Percentiles rank a stretch among this genome's conserved stretches.
phyloP scores from a whole-genome alignment of 352 stramenopile species.

The Thalassiosira hispida region DNA sequence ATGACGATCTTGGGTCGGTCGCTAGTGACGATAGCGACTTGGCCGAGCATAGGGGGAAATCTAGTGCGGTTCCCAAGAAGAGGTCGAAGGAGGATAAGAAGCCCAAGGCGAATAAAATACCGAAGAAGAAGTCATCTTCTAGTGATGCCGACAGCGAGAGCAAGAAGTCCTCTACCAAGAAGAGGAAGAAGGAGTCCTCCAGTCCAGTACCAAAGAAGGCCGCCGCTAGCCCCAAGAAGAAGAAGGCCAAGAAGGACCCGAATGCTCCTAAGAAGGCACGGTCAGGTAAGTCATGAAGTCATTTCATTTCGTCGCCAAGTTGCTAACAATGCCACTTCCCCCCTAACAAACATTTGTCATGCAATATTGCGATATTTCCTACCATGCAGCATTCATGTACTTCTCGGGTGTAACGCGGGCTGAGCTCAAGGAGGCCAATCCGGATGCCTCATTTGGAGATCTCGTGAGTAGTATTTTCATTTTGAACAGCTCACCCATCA shows the following conservation, averaged over 20 bases:
- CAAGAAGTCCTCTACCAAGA: slow-evolving; percentile 71
- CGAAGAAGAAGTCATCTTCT: slow-evolving; percentile 34
- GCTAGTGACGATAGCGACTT: slow-evolving; percentile 83
- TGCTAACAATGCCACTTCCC: too few relatives aligned
- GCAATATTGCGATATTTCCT: slow-evolving; percentile 13
- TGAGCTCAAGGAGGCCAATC: slow-evolving; percentile 69
- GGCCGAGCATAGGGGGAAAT: slow-evolving; percentile 65
- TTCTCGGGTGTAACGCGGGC: slow-evolving; percentile 67
- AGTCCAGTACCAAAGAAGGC: slow-evolving; percentile 30
- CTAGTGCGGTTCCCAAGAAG: too few relatives aligned
- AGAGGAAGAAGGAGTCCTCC: slow-evolving; percentile 51
- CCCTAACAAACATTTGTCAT: too few relatives aligned
- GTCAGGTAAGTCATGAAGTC: slow-evolving; percentile 74
- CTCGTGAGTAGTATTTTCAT: slow-evolving; percentile 51
- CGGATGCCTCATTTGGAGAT: slow-evolving; percentile 73
- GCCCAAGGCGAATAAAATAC: slow-evolving; percentile 34
- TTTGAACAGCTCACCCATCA: neutral
- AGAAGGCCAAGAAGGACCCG: slow-evolving; percentile 90
- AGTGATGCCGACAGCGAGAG: neutral
- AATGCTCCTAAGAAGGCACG: slow-evolving; percentile 90
- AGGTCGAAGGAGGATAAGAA: slow-evolving; percentile 88
- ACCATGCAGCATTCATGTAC: slow-evolving; percentile 70
- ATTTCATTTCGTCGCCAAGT: too few relatives aligned
- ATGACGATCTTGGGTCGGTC: slow-evolving; percentile 78
- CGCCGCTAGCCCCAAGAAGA: slow-evolving; percentile 59